Base-by-base conservation (phyloP, 495 filamentous ascomycete genomes). In the Halenospora varia region DNA sequence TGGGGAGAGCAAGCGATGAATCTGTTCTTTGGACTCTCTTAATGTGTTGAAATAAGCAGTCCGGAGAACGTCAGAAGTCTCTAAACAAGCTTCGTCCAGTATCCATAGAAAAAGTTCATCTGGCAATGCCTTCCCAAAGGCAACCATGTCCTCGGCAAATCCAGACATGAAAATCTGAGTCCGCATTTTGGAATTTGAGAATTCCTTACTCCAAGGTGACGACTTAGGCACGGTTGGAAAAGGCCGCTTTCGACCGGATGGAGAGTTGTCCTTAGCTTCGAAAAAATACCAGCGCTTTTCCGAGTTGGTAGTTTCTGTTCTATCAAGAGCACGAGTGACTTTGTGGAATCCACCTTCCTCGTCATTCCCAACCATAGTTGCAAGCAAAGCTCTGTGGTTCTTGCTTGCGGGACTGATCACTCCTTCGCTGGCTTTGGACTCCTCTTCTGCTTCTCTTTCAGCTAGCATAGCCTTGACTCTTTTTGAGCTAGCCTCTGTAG, bases 71-170 rank as follows among this genome's bases (percentile, higher is more conserved):
- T 82, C 79, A 40, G 79, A 78, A 41, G 71, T 73, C 62, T 89
- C 86, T 10, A 73, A 64, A 48, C 81, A 79, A n/a, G 86, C 74
- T 59, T 90, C 83, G 41, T 83, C 73, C 10, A 95, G 72, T 2
- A 93, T 78, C 91, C 91, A 96, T 18, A 75, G 48, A 20, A 90
- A 75, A 18, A 95, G 63, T 54, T 89, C 83, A 51, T 91, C 82
- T 1, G 92, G 85, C 4, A 94, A 71, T 13, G 69, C 51, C 23
- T 68, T 70, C 35, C 73, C 70, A 55, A 75, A 77, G 17, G 66
- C 66, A 24, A 86, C 73, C 18, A 87, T 78, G 57, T 83, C 77
- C 59, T 82, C 80, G 0, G 87, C 73, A 55, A 85, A 77, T 1
- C 90, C 90, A 47, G 86, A 85, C 42, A 89, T 70, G 57, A 95